Percentiles rank a stretch among this genome's conserved stretches.
These are phyloP conservation scores for Calonectria montana DNA, from an alignment of 2,329 filamentous ascomycete genomes.

Conservation along the genomic window DNA sequence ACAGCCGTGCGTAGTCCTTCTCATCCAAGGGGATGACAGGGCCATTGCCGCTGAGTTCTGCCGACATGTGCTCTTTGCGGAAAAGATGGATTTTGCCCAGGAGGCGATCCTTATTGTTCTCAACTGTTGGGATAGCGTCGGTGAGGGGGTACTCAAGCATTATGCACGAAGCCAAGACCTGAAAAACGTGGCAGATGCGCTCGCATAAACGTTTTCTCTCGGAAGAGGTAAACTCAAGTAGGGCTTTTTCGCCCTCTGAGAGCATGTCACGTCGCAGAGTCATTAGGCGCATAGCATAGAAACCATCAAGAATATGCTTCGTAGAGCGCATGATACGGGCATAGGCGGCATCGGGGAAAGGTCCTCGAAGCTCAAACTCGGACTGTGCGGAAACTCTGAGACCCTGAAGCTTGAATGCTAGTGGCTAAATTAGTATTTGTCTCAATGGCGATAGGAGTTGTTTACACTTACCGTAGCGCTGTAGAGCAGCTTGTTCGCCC, in stretches of 20 bases:
- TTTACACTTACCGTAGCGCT: slow-evolving; percentile 70
- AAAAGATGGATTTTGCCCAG: slow-evolving; percentile 91
- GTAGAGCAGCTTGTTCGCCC: slow-evolving; percentile 88
- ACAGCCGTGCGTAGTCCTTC: slow-evolving; percentile 89
- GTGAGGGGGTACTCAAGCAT: slow-evolving; percentile 95
- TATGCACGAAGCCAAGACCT: slow-evolving; percentile 90
- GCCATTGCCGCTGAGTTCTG: slow-evolving; percentile 37
- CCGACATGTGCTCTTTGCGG: slow-evolving; percentile 72
- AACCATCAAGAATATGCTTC: slow-evolving; percentile 87
- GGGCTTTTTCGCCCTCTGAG: slow-evolving; percentile 82
- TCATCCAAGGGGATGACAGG: slow-evolving; percentile 65
- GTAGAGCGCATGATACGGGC: slow-evolving; percentile 82
- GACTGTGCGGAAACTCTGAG: slow-evolving; percentile 79
- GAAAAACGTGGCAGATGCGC: slow-evolving; percentile 88
- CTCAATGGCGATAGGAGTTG: too few species aligned
- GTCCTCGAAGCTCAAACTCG: slow-evolving; percentile 89
- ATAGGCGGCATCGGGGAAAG: slow-evolving; percentile 82
- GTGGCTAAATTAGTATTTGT: slow-evolving; percentile 1
- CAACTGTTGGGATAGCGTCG: slow-evolving; percentile 86
- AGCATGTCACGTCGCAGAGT: slow-evolving; percentile 82
- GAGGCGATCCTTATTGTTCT: slow-evolving; percentile 82
- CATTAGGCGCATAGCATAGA: slow-evolving; percentile 96
- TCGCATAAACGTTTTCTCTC: slow-evolving; percentile 87
- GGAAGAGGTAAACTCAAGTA: slow-evolving; percentile 81
- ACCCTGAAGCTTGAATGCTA: slow-evolving; percentile 76